Percentiles rank a stretch among this genome's conserved stretches.
Evolutionary conservation across 495 filamentous ascomycete species (phyloP).

Genomic region (Penicillium salamii): DNA sequence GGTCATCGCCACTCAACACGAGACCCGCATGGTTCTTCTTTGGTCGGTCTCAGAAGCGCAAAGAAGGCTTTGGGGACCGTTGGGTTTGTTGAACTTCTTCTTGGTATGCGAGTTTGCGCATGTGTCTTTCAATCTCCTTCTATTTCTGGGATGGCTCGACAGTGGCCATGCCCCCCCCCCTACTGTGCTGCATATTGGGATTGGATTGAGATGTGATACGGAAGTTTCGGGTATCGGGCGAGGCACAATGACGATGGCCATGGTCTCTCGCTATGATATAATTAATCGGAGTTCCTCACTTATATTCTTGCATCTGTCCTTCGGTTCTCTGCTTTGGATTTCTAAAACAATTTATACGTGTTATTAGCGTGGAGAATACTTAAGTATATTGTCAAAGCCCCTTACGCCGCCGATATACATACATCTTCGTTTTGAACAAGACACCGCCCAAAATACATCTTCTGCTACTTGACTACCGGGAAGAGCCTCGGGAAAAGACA

Average conservation of each 20-base stretch:
- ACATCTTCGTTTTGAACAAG: not conserved
- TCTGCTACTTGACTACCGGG: too few species aligned
- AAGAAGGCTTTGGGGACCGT: not conserved
- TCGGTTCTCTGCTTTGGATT: too few species aligned
- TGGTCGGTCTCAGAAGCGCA: constrained; percentile 5
- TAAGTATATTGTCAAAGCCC: not conserved
- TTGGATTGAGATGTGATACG: constrained; percentile 15
- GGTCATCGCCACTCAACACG: constrained; percentile 13
- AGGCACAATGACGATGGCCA: constrained; percentile 7
- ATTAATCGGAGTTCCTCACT: constrained; percentile 6
- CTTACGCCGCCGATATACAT: constrained; percentile 5
- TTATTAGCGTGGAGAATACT: not conserved
- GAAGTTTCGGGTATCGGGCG: constrained; percentile 18
- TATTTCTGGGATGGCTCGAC: constrained; percentile 14
- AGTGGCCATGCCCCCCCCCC: constrained; percentile 10
- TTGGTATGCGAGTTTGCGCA: constrained; percentile 2
- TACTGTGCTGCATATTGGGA: constrained; percentile 11
- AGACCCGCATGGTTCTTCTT: not conserved
- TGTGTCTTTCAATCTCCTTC: constrained; percentile 13
- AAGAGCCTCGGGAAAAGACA: too few species aligned
- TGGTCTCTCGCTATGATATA: constrained; percentile 16
- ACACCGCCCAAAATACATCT: too few species aligned
- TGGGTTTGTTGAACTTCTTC: not conserved
- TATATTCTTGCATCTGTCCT: too few species aligned
- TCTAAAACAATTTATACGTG: not conserved